Evolutionary conservation across 352 stramenopile genomes (phyloP).

Genomic region (Phytophthora idaei): DNA sequence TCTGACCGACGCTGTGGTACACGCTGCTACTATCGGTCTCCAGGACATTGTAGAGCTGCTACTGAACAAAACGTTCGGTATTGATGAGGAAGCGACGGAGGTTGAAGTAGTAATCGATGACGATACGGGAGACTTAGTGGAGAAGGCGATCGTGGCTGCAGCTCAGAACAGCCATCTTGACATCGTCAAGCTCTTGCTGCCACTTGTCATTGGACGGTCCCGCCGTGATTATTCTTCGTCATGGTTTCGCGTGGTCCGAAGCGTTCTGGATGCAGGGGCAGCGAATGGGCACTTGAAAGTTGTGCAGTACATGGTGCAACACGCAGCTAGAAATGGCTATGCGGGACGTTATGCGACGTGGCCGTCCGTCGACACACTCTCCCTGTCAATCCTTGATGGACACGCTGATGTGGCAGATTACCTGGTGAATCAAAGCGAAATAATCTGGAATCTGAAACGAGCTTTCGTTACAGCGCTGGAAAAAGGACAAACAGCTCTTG

Average conservation of each 20-base stretch:
- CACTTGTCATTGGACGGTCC: not conserved
- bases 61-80: not conserved
- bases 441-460: not conserved
- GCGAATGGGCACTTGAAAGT: conserved; percentile 1
- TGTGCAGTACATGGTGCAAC: conserved; percentile 6
- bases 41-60: not conserved
- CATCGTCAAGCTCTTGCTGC: not conserved
- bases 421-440: not conserved
- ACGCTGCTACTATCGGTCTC: not conserved
- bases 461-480: conserved; percentile 2
- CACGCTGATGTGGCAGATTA: not conserved
- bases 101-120: not conserved
- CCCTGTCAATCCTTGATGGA: not conserved
- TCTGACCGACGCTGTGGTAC: not conserved
- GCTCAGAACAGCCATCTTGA: conserved; percentile 9
- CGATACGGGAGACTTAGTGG: not conserved
- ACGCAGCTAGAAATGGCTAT: not conserved
- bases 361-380: not conserved
- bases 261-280: not conserved
- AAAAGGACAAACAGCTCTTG: not conserved
- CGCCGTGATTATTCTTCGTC: not conserved
- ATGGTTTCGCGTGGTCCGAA: not conserved
- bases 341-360: not conserved
- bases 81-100: not conserved
- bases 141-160: conserved; percentile 1